Evolutionary conservation across 179 eudicot genomes (phyloP).

Genomic region (Spergularia azorica): DNA sequence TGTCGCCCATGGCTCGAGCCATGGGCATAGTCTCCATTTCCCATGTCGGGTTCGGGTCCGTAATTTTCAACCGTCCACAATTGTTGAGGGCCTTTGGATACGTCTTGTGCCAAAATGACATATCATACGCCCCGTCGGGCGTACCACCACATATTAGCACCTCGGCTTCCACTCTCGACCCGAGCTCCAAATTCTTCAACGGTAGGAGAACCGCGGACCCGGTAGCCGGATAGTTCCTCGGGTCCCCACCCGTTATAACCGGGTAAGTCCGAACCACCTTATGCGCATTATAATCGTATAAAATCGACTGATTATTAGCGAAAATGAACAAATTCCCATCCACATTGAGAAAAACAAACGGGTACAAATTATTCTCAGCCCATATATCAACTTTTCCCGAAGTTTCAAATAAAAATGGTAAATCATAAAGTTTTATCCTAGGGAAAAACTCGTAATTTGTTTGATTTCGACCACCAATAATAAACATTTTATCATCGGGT

Average conservation of each 20-base stretch:
- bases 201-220: conserved; percentile 69
- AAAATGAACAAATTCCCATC: conserved; percentile 70
- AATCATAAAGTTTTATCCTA: conserved; percentile 30
- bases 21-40: conserved; percentile 55
- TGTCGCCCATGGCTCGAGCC: conserved; percentile 63
- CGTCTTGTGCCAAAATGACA: conserved; percentile 4
- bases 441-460: conserved; percentile 68
- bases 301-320: conserved; percentile 63
- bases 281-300: conserved; percentile 42
- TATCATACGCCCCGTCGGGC: conserved; percentile 27
- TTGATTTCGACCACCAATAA: conserved; percentile 55
- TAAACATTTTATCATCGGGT: conserved; percentile 52
- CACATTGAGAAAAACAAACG: conserved; percentile 52
- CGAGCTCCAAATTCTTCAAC: conserved; percentile 29
- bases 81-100: conserved; percentile 46
- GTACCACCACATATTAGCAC: conserved; percentile 71
- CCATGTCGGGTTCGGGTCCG: conserved; percentile 53
- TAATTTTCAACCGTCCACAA: conserved; percentile 50
- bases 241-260: conserved; percentile 52
- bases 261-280: conserved; percentile 48
- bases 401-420: conserved; percentile 55
- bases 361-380: conserved; percentile 65
- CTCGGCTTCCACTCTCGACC: conserved; percentile 20
- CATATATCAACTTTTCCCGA: conserved; percentile 23
- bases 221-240: conserved; percentile 61